phyloP scores from a whole-genome alignment of 176 grass and related monocot species.

The Chloris gayana region DNA sequence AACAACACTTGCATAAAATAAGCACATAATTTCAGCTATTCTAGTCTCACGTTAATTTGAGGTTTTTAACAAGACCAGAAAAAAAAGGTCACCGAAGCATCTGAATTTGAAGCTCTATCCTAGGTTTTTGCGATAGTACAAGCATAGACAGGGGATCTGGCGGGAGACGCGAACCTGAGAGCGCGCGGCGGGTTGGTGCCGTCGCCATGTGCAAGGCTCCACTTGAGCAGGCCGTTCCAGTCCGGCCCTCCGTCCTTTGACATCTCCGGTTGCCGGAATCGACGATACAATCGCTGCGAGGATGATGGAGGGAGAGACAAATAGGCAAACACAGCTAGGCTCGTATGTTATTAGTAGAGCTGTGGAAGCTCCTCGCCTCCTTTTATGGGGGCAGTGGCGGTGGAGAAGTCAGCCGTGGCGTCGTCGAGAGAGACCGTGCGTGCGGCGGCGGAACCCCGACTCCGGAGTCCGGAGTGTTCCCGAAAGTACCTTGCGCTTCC shows the following conservation, averaged over 20 bases:
- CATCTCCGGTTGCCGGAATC: constrained; percentile 30
- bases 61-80: background rate
- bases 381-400: constrained; percentile 16
- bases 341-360: background rate
- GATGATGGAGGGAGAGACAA: background rate
- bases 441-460: constrained; percentile 34
- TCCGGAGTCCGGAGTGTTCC: constrained; percentile 39
- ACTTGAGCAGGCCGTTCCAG: constrained; percentile 98
- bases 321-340: background rate
- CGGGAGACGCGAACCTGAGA: constrained; percentile 35
- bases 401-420: constrained; percentile 28
- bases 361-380: background rate
- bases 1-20: background rate
- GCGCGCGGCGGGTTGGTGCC: constrained; percentile 58
- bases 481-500: constrained; percentile 19
- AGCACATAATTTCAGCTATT: background rate
- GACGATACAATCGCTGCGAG: background rate
- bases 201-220: constrained; percentile 89
- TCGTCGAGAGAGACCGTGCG: background rate
- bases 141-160: background rate
- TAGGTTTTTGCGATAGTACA: background rate
- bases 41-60: background rate
- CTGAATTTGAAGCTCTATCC: background rate
- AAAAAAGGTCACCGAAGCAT: background rate
- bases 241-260: constrained; percentile 69